Percentiles rank a stretch among this genome's conserved stretches.
Conservation (phyloP, 2,329 filamentous ascomycete genomes). For the Alternaria viburni region DNA sequence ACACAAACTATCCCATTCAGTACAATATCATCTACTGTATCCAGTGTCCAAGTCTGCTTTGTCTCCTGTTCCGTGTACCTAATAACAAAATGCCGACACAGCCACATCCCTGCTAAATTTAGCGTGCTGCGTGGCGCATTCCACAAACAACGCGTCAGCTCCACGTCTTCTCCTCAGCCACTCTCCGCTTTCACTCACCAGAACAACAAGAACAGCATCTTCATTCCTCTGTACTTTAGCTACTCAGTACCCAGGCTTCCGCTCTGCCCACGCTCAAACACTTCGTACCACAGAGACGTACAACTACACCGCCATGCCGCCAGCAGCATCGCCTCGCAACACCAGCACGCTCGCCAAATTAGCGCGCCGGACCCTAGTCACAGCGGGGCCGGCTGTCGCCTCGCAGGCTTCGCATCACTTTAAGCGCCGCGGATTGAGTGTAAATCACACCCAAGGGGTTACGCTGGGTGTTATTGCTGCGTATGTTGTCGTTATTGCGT, state of each 20-base stretch:
- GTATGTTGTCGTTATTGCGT: slow-evolving; percentile 75
- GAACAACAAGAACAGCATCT: neutral
- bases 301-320: slow-evolving; percentile 25
- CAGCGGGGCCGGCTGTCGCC: slow-evolving; percentile 31
- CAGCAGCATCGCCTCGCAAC: slow-evolving; percentile 20
- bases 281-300: neutral
- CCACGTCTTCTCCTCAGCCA: slow-evolving; percentile 13
- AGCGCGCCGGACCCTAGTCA: slow-evolving; percentile 36
- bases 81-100: slow-evolving; percentile 14
- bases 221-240: neutral
- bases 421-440: slow-evolving; percentile 61
- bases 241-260: neutral
- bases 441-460: slow-evolving; percentile 72
- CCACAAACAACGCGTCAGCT: slow-evolving; percentile 27
- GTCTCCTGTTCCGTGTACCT: neutral
- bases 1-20: neutral
- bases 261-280: neutral
- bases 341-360: slow-evolving; percentile 24
- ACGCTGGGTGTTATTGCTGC: slow-evolving; percentile 74
- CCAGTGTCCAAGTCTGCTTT: neutral
- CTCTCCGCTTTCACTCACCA: slow-evolving; percentile 1
- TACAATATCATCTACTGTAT: neutral
- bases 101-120: slow-evolving; percentile 23
- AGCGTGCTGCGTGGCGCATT: slow-evolving; percentile 36
- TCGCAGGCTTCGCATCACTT: slow-evolving; percentile 43